These are phyloP conservation scores for Cardiospermum halicacabum DNA, from an alignment of 345 rosid genomes.

Conservation along the genomic window DNA sequence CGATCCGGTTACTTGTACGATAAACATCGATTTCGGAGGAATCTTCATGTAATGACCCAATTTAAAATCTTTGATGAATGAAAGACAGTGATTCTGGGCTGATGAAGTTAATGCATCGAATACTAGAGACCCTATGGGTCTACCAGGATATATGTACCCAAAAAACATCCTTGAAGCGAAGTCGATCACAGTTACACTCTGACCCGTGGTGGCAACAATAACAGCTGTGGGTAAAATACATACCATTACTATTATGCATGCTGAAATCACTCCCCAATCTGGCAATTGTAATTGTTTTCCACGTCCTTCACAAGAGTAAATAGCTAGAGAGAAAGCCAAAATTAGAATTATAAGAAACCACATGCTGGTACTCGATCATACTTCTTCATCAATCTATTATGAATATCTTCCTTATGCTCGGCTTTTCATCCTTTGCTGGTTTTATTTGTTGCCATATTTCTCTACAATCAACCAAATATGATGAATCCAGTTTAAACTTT, in stretches of 20 bases:
- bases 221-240: conserved; percentile 35
- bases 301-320: no score
- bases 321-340: no score
- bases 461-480: no score
- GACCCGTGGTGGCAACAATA: conserved; percentile 36
- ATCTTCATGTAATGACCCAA: background rate
- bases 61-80: background rate
- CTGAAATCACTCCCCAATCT: conserved; percentile 28
- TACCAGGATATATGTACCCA: conserved; percentile 2
- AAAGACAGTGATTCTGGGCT: background rate
- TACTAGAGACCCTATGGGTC: conserved; percentile 1
- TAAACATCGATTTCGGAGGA: no score
- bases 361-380: conserved; percentile 33
- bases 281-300: conserved; percentile 35
- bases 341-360: conserved; percentile 35
- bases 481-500: no score
- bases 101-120: background rate
- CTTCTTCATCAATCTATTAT: conserved; percentile 39
- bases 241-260: no score
- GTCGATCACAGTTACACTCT: no score
- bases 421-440: conserved; percentile 11
- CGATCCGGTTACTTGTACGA: no score
- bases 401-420: conserved; percentile 23
- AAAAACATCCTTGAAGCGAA: conserved; percentile 9
- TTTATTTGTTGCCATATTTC: conserved; percentile 21